Percentiles rank a stretch among this genome's conserved stretches.
These are phyloP conservation scores for Pichia eremophila DNA, from an alignment of 805 yeast genomes.

Conservation along the genomic window DNA sequence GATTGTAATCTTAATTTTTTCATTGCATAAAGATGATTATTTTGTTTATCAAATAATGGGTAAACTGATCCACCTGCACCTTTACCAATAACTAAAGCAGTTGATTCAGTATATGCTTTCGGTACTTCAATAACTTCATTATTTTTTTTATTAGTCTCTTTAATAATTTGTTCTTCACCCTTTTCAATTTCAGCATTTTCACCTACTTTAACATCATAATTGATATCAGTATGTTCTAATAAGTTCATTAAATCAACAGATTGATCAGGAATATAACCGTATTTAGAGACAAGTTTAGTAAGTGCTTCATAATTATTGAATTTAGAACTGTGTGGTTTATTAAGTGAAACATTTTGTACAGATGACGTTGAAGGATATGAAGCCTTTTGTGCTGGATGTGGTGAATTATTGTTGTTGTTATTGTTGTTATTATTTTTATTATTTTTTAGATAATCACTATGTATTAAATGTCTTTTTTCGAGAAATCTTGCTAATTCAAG, in stretches of 20 bases:
- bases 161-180: not conserved
- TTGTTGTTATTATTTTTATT: not conserved
- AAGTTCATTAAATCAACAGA: slow-evolving; percentile 5
- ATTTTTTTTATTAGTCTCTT: not conserved
- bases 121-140: not conserved
- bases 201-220: not conserved
- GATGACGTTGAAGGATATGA: not conserved
- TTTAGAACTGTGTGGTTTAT: slow-evolving; percentile 1
- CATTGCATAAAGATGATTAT: slow-evolving; percentile 61
- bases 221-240: not conserved
- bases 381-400: not conserved
- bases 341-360: not conserved
- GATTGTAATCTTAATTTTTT: slow-evolving; percentile 71
- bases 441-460: not conserved
- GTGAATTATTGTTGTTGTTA: not conserved
- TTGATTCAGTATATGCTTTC: slow-evolving; percentile 4
- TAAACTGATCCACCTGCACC: slow-evolving; percentile 96
- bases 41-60: slow-evolving; percentile 52
- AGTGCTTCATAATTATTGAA: slow-evolving; percentile 11
- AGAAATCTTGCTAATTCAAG: slow-evolving; percentile 10
- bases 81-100: slow-evolving; percentile 42
- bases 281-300: slow-evolving; percentile 7
- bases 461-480: slow-evolving; percentile 9
- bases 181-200: not conserved
- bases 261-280: slow-evolving; percentile 12